Base-by-base conservation (phyloP, 208 protist genomes). In the Leishmania aethiopica region DNA sequence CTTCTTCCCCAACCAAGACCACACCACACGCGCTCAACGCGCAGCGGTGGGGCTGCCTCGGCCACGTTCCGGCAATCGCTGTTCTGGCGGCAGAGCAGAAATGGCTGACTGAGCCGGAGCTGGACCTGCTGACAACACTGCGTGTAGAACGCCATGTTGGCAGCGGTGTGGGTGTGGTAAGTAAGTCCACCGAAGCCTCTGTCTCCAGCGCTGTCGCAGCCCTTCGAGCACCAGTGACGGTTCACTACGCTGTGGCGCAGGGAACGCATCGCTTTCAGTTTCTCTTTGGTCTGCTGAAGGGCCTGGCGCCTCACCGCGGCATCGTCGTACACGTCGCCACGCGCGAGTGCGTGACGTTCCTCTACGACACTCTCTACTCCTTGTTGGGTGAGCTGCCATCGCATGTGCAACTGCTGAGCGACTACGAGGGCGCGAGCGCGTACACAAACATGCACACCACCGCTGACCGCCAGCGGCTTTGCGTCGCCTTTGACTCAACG, bases 311-410 rank as follows among this genome's bases (percentile, higher is more conserved):
- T 7, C 77, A 88, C 47, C 83, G 89, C 40, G 90, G 90, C 10
- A 57, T 95, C 47, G 88, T 95, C 75, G 89, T 96, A 28, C 91
- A 93, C 77, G 87, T 94, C 66, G 89, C 91, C 47, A 96, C 93
- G 10, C 89, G 90, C 70, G 90, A 94, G 75, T 84, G 81, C 55
- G 88, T 81, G 51, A 77, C 83, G 37, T 96, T 93, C 55, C 78
- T 94, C 51, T 91, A 89, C 82, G 83, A 93, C 76, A 80, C 86
- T 10, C 86, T 96, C 53, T 90, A 90, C 83, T 75, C 86, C 3
- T 80, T 92, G 17, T 49, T 92, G 19, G 82, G 83, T 60, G 88
- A 92, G 70, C 77, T 95, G 77, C 89, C 89, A 0, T 28, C 86
- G 2, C 74, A 84, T 51, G 67, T 95, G 67, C 75, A 88, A 40